These are phyloP conservation scores for Macadamia integrifolia DNA, from an alignment of 164 flowering plant species.

Conservation along the genomic window DNA sequence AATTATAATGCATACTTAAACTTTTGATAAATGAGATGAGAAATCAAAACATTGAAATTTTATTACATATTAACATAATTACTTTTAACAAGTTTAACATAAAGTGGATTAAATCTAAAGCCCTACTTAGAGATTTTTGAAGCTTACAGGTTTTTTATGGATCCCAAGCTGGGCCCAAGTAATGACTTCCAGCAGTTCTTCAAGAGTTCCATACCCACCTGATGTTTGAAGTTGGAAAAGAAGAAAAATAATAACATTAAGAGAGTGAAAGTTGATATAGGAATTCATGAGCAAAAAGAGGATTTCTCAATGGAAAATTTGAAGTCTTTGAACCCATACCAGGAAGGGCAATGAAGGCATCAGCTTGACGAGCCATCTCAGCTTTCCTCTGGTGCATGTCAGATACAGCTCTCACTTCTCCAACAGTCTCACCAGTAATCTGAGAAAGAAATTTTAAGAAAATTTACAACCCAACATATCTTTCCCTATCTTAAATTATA, in stretches of 20 bases:
- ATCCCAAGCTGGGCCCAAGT: slow-evolving; percentile 96
- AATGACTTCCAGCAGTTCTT: slow-evolving; percentile 86
- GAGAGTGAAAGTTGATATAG: background rate
- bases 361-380: slow-evolving; percentile 92
- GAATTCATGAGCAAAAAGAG: background rate
- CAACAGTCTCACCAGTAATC: slow-evolving; percentile 82
- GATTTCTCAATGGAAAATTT: background rate
- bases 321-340: slow-evolving; percentile 32
- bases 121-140: no score
- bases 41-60: no score
- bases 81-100: no score
- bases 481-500: no score
- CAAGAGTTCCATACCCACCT: slow-evolving; percentile 96
- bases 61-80: no score
- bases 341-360: slow-evolving; percentile 93
- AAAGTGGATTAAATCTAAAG: no score
- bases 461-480: no score
- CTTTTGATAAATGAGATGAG: no score
- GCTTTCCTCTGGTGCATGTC: slow-evolving; percentile 95
- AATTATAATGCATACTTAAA: no score
- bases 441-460: slow-evolving; percentile 12
- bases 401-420: slow-evolving; percentile 83
- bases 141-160: slow-evolving; percentile 79
- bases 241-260: background rate
- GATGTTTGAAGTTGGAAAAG: slow-evolving; percentile 4